Evolutionary conservation across 345 rosid species (phyloP).

Genomic region (Camelina hispida): DNA sequence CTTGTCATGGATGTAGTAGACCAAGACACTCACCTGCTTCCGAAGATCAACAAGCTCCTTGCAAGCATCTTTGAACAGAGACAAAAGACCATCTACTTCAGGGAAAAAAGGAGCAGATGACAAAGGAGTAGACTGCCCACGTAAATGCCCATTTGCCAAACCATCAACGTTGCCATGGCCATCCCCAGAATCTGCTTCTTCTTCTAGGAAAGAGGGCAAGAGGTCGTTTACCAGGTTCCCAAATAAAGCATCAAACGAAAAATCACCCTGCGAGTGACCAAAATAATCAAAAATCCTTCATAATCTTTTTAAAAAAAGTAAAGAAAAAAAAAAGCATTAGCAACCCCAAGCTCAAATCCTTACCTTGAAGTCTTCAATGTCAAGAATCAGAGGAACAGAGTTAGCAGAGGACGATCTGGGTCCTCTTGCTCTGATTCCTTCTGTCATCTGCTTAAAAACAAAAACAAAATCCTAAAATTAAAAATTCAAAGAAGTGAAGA

Average conservation of each 20-base stretch:
- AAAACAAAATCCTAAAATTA: not conserved
- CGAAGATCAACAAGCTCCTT: slow-evolving; percentile 90
- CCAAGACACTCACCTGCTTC: slow-evolving; percentile 61
- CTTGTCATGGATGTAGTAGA: slow-evolving; percentile 1
- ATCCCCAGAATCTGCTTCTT: slow-evolving; percentile 70
- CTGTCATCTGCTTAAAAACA: slow-evolving; percentile 61
- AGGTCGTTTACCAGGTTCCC: slow-evolving; percentile 87
- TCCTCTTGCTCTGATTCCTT: slow-evolving; percentile 53
- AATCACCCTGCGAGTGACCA: slow-evolving; percentile 73
- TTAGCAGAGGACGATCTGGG: slow-evolving; percentile 63
- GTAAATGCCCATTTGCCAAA: slow-evolving; percentile 69
- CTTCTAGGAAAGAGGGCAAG: slow-evolving; percentile 85
- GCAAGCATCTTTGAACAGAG: slow-evolving; percentile 87
- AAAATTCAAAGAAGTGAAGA: slow-evolving; percentile 17
- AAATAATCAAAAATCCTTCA: not conserved
- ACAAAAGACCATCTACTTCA: slow-evolving; percentile 87
- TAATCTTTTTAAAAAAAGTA: slow-evolving; percentile 3
- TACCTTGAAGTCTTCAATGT: slow-evolving; percentile 95
- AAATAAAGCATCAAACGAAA: slow-evolving; percentile 93
- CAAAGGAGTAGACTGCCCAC: slow-evolving; percentile 63
- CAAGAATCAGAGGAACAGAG: slow-evolving; percentile 79
- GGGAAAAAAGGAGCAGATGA: slow-evolving; percentile 80
- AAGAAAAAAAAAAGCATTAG: slow-evolving; percentile 11
- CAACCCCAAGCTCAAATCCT: slow-evolving; percentile 12
- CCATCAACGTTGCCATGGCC: slow-evolving; percentile 59